Percentiles rank a stretch among this genome's conserved stretches.
phyloP scores from a whole-genome alignment of 768 basidiomycete species.

The Daedaleopsis nitida region DNA sequence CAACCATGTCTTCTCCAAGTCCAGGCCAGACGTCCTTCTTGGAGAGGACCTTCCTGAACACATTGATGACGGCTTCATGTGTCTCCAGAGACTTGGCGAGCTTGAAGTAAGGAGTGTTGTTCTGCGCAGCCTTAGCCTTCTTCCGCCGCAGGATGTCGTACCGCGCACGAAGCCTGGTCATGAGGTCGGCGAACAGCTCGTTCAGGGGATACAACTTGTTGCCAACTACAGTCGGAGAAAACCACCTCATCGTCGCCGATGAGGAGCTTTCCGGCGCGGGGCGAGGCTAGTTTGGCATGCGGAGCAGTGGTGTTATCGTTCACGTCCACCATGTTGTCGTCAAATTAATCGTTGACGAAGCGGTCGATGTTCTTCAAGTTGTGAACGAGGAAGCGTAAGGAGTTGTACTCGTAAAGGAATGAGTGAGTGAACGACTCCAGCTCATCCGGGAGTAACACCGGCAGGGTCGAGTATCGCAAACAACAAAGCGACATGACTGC shows the following conservation, averaged over 20 bases:
- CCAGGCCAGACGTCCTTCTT: background rate
- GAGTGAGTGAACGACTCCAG: conserved; percentile 22
- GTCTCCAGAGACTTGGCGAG: too few species aligned
- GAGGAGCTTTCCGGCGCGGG: background rate
- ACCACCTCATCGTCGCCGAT: background rate
- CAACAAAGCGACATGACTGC: conserved; percentile 21
- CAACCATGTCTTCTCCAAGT: background rate
- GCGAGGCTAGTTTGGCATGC: background rate
- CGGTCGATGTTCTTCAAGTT: background rate
- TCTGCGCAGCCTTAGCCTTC: too few species aligned
- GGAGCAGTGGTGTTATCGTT: background rate
- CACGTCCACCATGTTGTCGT: background rate
- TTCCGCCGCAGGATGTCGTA: background rate
- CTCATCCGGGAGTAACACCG: conserved; percentile 17
- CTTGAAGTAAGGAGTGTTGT: too few species aligned
- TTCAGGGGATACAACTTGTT: background rate
- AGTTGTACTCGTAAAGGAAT: conserved; percentile 4
- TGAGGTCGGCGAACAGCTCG: background rate
- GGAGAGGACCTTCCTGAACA: too few species aligned
- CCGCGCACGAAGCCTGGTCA: background rate
- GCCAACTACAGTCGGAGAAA: background rate
- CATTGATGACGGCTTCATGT: too few species aligned
- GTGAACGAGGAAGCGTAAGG: conserved; percentile 6
- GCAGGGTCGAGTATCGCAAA: conserved; percentile 4
- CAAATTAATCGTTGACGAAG: conserved; percentile 4